Evolutionary conservation across 495 filamentous ascomycete species (phyloP), one percentile per base, ranked within the genome.

Genomic region (Penicillium cataractarum): DNA sequence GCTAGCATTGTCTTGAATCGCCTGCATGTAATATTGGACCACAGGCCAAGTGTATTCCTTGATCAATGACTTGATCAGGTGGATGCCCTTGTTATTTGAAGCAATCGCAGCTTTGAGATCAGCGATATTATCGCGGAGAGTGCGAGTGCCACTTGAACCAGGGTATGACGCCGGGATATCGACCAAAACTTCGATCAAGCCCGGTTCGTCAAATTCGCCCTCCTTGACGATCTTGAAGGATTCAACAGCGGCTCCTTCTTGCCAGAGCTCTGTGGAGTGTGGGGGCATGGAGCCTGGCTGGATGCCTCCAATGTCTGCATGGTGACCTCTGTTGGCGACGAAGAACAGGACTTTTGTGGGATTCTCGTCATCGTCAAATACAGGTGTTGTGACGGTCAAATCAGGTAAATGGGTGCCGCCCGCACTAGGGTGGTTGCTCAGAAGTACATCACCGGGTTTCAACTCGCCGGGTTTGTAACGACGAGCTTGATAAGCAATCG

Each of bases 51-150:
- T 88, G 64, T 96, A 97, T 66, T 97, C 93, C 35, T 86, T 82
- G 65, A 97, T 95, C 10, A 98, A 77, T 0, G 80, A 77, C 49
- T 83, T 84, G 57, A 98, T 94, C 24, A 98, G 85, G 46, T 87
- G 92, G 63, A 97, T 97, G n/a, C 94, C 94, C 68, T 93, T 95
- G 70, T 96, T 89, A 71, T 98, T 97, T 7, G 93, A 90, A 7
- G 93, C 94, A 24, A 97, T 87, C 66, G 95, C 90, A 2, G 94
- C 94, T 75, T 96, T 93, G 19, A 98, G 81, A 72, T 98, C 94
- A 65, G 93, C 92, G 73, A 98, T 82, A 71, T 98, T 98, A 69
- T 98, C 94, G 10, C 84, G 86, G 5, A 97, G 78, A 68, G 90
- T 92, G 56, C 94, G 79, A 3, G 92, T 94, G 5, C 93, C 93